A percentile compares a stretch with the other conserved stretches of the same genome.
Evolutionary conservation across 768 basidiomycete genomes (phyloP).

Genomic region (Russula foetens): DNA sequence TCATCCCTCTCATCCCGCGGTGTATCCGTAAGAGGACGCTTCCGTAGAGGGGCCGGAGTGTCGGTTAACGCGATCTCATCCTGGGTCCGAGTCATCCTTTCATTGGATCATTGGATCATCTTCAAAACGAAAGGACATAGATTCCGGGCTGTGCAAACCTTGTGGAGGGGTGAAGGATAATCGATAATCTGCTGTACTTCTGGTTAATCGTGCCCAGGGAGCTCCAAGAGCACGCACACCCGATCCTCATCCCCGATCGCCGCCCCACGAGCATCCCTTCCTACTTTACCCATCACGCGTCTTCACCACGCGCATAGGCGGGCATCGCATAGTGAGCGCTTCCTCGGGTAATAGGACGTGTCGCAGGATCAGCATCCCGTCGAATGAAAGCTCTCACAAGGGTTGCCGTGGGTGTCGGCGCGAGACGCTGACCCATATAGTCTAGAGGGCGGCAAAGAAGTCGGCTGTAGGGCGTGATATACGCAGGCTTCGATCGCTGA

Average conservation of each 20-base stretch:
- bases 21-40: conserved; percentile 39
- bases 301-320: conserved; percentile 93
- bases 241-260: conserved; percentile 24
- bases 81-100: no score
- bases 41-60: conserved; percentile 45
- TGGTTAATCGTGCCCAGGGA: conserved; percentile 60
- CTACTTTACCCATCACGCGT: conserved; percentile 53
- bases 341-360: conserved; percentile 41
- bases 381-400: conserved; percentile 60
- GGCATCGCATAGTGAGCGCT: conserved; percentile 68
- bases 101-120: conserved; percentile 94
- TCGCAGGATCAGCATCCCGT: conserved; percentile 26
- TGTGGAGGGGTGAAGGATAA: conserved; percentile 42
- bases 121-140: conserved; percentile 84
- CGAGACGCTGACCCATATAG: conserved; percentile 67
- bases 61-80: conserved; percentile 79
- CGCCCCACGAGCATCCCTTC: conserved; percentile 28
- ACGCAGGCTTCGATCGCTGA: conserved; percentile 54
- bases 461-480: conserved; percentile 12
- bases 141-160: conserved; percentile 44
- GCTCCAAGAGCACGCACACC: conserved; percentile 45
- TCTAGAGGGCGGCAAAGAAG: conserved; percentile 45
- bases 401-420: conserved; percentile 58
- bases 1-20: conserved; percentile 4
- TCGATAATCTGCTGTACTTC: conserved; percentile 58